Base-by-base conservation (phyloP, 2,329 filamentous ascomycete species). In the Colletotrichum plurivorum region DNA sequence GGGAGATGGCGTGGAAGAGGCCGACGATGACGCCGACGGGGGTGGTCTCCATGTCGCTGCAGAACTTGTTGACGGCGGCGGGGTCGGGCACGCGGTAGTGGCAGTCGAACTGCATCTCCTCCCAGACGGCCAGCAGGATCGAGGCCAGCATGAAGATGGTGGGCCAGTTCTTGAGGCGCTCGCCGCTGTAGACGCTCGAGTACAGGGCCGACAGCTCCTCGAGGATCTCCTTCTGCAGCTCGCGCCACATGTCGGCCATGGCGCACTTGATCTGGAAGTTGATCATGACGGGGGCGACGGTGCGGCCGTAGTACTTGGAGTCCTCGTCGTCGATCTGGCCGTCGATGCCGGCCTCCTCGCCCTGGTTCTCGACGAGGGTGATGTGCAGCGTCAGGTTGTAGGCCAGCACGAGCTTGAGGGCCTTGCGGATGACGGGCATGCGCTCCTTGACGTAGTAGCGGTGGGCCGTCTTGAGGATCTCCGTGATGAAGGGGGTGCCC, bases 211-310 rank as follows among this genome's bases (percentile, higher is more conserved):
- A 98, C 1, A 98, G 88, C 84, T 98, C 95, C 84, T 97, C 95
- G 2, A 98, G 87, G 45, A 98, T 94, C 75, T 98, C 95, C 84
- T 97, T 97, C 81, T 98, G 95, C 67, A 98, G 87, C 81, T 97
- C 95, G 73, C 95, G 94, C 95, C 95, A 98, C 94, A 98, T 97
- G 77, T 97, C 94, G 73, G 95, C 95, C 83, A 98, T 91, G 63
- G 95, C 95, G 76, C 93, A 96, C 88, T 98, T 98, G 86, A 98
- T 94, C 84, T 98, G 94, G 89, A 98, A 98, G 86, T 98, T 98
- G 89, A 98, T 97, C 95, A 98, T 97, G 78, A 98, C 95, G 13
- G 95, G 95, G 16, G 95, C 95, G 71, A 97, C 91, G 43, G 92
- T 95, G 85, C 95, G 95, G 77, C 95, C 95, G 75, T 89, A 92